A percentile compares a stretch with the other conserved stretches of the same genome.
Conservation (phyloP, 2,329 filamentous ascomycete species). For the Aspergillus viridinutans region DNA sequence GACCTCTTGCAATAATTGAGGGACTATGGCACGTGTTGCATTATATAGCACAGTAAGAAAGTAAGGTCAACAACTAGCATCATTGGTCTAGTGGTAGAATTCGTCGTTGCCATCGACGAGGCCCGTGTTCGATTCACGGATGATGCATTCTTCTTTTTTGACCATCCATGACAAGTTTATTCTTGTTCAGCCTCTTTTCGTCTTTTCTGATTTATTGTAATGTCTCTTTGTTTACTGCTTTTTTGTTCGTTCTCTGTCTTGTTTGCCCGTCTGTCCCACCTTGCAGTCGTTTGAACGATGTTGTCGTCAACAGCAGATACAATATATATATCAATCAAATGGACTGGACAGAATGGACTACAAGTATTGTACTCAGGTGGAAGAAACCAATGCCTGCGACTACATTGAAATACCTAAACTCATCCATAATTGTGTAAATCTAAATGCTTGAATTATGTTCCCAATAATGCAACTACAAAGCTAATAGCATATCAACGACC, state of each 20-base stretch:
- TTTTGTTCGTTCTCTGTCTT: not conserved
- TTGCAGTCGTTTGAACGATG: not conserved
- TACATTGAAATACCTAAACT: not conserved
- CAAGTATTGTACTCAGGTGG: not conserved
- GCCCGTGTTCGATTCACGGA: conserved; percentile 47
- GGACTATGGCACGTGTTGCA: rapidly evolving
- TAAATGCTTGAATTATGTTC: not conserved
- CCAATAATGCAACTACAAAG: conserved; percentile 5
- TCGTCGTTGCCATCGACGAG: conserved; percentile 45
- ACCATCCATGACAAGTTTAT: no score
- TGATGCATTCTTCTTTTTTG: conserved; percentile 24
- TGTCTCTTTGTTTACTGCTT: no score
- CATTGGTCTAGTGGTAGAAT: conserved; percentile 45
- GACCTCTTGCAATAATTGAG: not conserved
- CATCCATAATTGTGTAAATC: not conserved
- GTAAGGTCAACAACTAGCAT: conserved; percentile 23
- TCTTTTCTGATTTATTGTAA: no score
- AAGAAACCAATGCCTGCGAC: not conserved
- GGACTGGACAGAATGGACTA: no score
- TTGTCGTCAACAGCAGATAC: no score
- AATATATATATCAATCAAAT: no score
- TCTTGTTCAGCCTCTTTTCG: no score
- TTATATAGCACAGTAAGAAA: not conserved
- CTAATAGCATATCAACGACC: conserved; percentile 14
- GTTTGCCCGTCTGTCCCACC: not conserved